Evolutionary conservation across 495 filamentous ascomycete species (phyloP).

Genomic region (Aspergillus nanangensis): DNA sequence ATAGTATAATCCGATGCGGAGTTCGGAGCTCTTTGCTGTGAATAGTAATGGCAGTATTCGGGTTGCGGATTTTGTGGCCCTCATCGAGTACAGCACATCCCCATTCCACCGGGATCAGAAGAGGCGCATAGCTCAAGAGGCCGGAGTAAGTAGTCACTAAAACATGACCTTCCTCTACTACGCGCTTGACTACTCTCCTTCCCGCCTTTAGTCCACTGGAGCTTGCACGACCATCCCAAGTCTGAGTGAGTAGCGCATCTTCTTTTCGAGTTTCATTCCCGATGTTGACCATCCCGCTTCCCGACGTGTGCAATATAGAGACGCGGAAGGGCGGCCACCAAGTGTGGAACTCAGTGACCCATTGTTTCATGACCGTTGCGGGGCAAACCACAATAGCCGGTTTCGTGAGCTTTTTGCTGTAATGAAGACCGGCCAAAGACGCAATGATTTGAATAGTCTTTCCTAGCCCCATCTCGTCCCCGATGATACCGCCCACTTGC

Average conservation of each 20-base stretch:
- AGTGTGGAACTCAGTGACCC: conserved; percentile 95
- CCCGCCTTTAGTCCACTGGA: conserved; percentile 56
- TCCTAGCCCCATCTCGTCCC: conserved; percentile 96
- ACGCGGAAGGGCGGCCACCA: conserved; percentile 98
- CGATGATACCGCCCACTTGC: conserved; percentile 87
- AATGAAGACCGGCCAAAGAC: conserved; percentile 84
- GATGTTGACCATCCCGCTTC: conserved; percentile 90
- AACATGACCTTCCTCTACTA: conserved; percentile 84
- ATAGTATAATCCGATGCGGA: conserved; percentile 84
- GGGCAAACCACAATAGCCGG: conserved; percentile 88
- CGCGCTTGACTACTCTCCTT: conserved; percentile 73
- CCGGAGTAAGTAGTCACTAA: conserved; percentile 93
- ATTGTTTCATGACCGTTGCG: conserved; percentile 90
- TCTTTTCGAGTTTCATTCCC: conserved; percentile 66
- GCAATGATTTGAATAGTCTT: conserved; percentile 95
- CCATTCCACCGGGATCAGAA: conserved; percentile 80
- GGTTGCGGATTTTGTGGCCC: conserved; percentile 96
- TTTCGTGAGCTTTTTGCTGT: conserved; percentile 76
- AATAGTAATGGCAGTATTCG: conserved; percentile 86
- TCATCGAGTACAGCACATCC: conserved; percentile 92
- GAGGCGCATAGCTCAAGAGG: conserved; percentile 76
- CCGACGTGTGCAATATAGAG: conserved; percentile 89
- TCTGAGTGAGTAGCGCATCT: conserved; percentile 49
- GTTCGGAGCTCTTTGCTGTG: conserved; percentile 89
- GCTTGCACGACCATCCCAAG: conserved; percentile 35